These are phyloP conservation scores for maize (Zea mays) DNA, from an alignment of 176 grass and related monocot genomes.

Conservation along the genomic window DNA sequence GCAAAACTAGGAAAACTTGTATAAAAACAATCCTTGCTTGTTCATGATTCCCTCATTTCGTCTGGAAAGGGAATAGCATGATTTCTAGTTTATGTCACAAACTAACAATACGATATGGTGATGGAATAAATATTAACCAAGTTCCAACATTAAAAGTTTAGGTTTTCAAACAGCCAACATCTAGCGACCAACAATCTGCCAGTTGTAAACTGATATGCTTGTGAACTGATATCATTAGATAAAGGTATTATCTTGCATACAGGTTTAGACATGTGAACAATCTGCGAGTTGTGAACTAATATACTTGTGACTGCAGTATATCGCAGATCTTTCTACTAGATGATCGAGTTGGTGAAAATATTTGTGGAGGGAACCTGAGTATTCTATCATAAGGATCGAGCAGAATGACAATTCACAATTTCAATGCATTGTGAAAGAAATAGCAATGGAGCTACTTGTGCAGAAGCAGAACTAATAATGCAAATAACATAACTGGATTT, in stretches of 20 bases:
- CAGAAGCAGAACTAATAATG: background rate
- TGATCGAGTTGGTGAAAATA: background rate
- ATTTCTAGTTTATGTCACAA: background rate
- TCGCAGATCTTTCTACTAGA: background rate
- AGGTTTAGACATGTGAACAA: slow-evolving; percentile 10
- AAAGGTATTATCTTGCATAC: background rate
- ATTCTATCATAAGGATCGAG: background rate
- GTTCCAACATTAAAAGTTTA: background rate
- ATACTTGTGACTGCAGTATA: slow-evolving; percentile 1
- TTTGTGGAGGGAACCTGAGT: background rate
- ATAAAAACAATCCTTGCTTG: background rate
- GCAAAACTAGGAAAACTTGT: background rate
- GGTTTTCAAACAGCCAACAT: background rate
- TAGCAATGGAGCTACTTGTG: background rate
- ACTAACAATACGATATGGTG: background rate
- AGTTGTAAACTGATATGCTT: no score
- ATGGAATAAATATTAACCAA: background rate
- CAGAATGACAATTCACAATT: background rate
- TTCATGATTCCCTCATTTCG: background rate
- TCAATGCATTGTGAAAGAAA: background rate
- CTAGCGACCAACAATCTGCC: background rate
- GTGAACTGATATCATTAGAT: background rate
- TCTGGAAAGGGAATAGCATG: background rate
- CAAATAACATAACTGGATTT: slow-evolving; percentile 17
- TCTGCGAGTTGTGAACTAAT: background rate